Base-by-base conservation (phyloP, 148 eudicot genomes). In the Chenopodium album region DNA sequence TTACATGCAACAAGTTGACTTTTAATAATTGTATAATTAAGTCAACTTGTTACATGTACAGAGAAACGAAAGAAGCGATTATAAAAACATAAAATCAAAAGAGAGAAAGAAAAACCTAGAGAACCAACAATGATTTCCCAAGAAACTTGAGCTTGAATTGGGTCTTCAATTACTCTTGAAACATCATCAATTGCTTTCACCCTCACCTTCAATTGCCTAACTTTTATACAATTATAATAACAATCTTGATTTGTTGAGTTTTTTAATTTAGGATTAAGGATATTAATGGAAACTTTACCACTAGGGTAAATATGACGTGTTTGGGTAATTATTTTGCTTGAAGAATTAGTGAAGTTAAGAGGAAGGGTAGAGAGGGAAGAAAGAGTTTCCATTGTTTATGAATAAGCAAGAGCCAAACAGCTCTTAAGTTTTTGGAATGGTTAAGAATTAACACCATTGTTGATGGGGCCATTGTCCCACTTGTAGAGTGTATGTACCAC, bases 81-180 rank as follows among this genome's bases (percentile, higher is more conserved):
- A 17, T 6, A 1, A 4, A 67, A 26, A 4, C 56, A 50, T 26
- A 50, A 50, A 50, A 50, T 13, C 11, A 50, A 50, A 4, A 13
- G 28, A 16, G 63, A 48, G 68, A 65, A 19, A 54, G 60, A 74
- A 32, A 23, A 0, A 93, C 97, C 97, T 32, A 90, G 46, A 81
- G 95, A 54, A 81, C 97, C 95, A 54, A 86, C 85, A 46, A 93
- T 81, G 44, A 93, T 93, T 87, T 93, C 84, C 95, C 95, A 93
- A 32, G 97, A 85, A 78, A 92, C 22, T 78, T 84, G 86, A 19
- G 82, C 89, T 81, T 88, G 88, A 76, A 77, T 79, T 8, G 92
- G 91, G 20, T 90, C 75, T 7, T 80, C 12, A 73, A 82, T 50
- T 8, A 76, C 71, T 14, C 80, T 75, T 9, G 92, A 68, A 34